These are phyloP conservation scores for Cyberlindnera misumaiensis DNA, from an alignment of 805 yeast genomes.

Conservation along the genomic window DNA sequence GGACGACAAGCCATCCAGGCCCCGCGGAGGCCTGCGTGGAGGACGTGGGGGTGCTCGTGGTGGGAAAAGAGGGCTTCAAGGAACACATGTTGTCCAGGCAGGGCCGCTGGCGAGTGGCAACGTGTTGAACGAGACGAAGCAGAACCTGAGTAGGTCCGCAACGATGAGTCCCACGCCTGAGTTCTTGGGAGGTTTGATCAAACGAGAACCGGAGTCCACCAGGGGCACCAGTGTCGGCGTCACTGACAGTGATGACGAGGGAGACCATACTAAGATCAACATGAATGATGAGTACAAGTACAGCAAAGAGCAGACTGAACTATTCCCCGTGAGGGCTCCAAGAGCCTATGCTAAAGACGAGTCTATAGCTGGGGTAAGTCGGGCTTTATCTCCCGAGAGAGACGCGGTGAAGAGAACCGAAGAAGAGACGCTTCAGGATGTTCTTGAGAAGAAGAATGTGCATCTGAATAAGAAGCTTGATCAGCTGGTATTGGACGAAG, in stretches of 20 bases:
- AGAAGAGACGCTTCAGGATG: constrained; percentile 11
- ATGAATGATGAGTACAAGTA: constrained; percentile 56
- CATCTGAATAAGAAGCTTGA: constrained; percentile 25
- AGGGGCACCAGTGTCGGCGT: constrained; percentile 21
- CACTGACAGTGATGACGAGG: constrained; percentile 35
- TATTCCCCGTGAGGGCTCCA: constrained; percentile 68
- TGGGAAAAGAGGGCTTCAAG: constrained; percentile 24
- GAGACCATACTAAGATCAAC: constrained; percentile 42
- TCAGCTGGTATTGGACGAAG: constrained; percentile 26
- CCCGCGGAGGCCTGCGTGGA: constrained; percentile 16
- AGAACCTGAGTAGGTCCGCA: constrained; percentile 15
- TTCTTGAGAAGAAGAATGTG: constrained; percentile 19
- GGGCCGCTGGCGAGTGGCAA: constrained; percentile 65
- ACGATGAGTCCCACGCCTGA: constrained; percentile 35
- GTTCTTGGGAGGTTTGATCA: constrained; percentile 30
- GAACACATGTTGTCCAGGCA: constrained; percentile 60
- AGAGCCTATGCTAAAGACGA: constrained; percentile 30
- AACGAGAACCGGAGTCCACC: constrained; percentile 19
- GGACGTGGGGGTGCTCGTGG: constrained; percentile 19
- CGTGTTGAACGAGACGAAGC: constrained; percentile 21
- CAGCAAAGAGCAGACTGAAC: constrained; percentile 38
- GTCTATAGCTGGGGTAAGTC: constrained; percentile 6
- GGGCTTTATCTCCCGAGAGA: constrained; percentile 20
- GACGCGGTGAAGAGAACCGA: constrained; percentile 19
- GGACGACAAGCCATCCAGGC: constrained; percentile 9